phyloP scores from a whole-genome alignment of 2,329 filamentous ascomycete genomes.

The Arthroderma sp. region DNA sequence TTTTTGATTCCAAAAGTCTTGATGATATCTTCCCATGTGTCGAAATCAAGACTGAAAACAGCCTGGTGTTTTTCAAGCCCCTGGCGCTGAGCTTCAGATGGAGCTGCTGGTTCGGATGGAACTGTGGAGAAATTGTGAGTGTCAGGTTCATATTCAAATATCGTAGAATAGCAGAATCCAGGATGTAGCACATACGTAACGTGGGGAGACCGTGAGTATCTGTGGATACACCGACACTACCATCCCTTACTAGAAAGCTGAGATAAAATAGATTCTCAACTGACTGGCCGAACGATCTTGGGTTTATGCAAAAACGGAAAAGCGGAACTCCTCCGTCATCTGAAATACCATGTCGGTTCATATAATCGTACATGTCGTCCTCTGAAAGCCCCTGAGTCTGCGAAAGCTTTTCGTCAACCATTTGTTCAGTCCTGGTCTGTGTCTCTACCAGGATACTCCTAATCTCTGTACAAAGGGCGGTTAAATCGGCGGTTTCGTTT shows the following conservation, averaged over 20 bases:
- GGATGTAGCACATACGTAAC: conserved; percentile 50
- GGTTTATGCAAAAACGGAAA: conserved; percentile 82
- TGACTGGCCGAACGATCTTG: conserved; percentile 79
- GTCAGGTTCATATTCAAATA: background rate
- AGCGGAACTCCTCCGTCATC: conserved; percentile 60
- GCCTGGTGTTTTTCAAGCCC: conserved; percentile 64
- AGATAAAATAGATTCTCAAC: conserved; percentile 96
- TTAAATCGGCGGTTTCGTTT: conserved; percentile 66
- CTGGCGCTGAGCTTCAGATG: conserved; percentile 34
- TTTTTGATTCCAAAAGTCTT: conserved; percentile 62
- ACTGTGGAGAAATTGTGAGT: conserved; percentile 17
- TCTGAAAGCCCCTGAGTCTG: conserved; percentile 15
- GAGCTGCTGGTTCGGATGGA: conserved; percentile 33
- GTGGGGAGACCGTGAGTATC: conserved; percentile 67
- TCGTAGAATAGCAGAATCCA: background rate
- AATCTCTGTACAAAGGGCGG: conserved; percentile 65
- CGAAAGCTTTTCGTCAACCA: conserved; percentile 33
- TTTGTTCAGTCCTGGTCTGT: conserved; percentile 33
- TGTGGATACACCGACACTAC: conserved; percentile 57
- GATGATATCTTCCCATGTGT: conserved; percentile 67
- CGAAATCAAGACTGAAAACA: conserved; percentile 76
- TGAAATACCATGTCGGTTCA: conserved; percentile 49
- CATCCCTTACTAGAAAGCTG: conserved; percentile 85
- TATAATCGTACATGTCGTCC: conserved; percentile 10
- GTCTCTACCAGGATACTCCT: conserved; percentile 43